Evolutionary conservation across 225 moss, liverwort and hornwort species (phyloP).

Genomic region (Thuidium tamariscinum): DNA sequence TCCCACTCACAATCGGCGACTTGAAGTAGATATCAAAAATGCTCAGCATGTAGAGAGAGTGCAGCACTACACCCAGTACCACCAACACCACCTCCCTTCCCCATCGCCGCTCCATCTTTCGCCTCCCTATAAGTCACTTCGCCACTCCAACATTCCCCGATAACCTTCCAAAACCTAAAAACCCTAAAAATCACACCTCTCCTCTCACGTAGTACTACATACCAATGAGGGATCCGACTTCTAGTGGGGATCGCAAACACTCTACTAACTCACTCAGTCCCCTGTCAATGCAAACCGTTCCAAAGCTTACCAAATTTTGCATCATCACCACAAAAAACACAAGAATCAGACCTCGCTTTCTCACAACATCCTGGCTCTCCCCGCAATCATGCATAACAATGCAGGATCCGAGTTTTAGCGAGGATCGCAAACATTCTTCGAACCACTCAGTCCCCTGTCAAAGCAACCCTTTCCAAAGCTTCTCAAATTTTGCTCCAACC

Average conservation of each 20-base stretch:
- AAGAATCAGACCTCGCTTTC: background rate
- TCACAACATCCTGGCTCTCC: background rate
- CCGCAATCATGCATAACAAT: background rate
- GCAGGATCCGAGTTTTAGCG: background rate
- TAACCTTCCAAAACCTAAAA: background rate
- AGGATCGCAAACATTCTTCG: background rate
- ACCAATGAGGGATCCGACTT: background rate
- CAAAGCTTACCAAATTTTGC: background rate
- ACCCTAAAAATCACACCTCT: background rate
- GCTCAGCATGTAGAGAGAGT: conserved; percentile 91
- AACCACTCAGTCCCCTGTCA: background rate
- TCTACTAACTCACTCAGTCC: background rate
- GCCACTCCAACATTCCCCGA: background rate
- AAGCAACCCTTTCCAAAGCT: background rate
- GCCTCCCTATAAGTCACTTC: background rate
- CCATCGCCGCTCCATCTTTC: conserved; percentile 32
- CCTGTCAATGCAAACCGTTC: background rate
- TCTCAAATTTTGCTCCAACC: background rate
- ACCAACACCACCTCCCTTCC: conserved; percentile 61
- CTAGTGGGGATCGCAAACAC: background rate
- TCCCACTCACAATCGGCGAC: conserved; percentile 93
- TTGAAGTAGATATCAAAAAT: conserved; percentile 99
- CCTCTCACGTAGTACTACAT: background rate
- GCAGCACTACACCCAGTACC: conserved; percentile 73
- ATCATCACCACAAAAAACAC: background rate